Conservation (phyloP, 116 monocot genomes). For the Thalassia testudinum region DNA sequence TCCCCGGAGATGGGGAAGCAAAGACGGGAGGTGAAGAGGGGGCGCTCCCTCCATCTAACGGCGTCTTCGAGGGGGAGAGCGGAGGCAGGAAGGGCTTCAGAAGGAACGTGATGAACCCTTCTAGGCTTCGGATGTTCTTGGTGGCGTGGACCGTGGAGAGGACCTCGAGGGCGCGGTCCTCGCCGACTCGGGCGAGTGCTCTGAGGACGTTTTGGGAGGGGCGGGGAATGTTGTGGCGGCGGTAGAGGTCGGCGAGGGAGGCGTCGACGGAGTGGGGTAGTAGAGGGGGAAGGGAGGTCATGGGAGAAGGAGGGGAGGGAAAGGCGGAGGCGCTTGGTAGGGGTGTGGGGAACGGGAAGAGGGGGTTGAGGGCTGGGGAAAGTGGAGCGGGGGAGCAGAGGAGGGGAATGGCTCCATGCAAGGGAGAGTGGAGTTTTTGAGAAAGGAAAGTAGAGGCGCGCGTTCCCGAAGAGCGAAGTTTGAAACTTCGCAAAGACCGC, state of each 20-base stretch:
- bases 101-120: slow-evolving; percentile 17
- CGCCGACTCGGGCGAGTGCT: slow-evolving; percentile 13
- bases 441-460: too few relatives aligned
- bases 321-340: neutral
- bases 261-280: neutral
- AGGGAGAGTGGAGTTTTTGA: too few relatives aligned
- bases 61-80: neutral
- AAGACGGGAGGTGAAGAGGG: neutral
- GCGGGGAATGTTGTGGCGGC: neutral
- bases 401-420: too few relatives aligned
- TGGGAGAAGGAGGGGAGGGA: neutral
- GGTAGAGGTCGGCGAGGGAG: neutral
- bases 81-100: slow-evolving; percentile 3
- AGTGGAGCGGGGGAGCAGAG: too few relatives aligned
- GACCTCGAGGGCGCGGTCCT: slow-evolving; percentile 13
- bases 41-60: neutral
- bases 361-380: neutral
- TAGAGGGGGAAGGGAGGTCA: neutral
- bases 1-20: neutral
- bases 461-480: too few relatives aligned
- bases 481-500: too few relatives aligned
- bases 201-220: slow-evolving; percentile 10
- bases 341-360: neutral
- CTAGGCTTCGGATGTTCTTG: slow-evolving; percentile 5
- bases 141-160: slow-evolving; percentile 7